Base-by-base conservation (phyloP, 2,329 filamentous ascomycete genomes). In the Scedosporium minutisporum region DNA sequence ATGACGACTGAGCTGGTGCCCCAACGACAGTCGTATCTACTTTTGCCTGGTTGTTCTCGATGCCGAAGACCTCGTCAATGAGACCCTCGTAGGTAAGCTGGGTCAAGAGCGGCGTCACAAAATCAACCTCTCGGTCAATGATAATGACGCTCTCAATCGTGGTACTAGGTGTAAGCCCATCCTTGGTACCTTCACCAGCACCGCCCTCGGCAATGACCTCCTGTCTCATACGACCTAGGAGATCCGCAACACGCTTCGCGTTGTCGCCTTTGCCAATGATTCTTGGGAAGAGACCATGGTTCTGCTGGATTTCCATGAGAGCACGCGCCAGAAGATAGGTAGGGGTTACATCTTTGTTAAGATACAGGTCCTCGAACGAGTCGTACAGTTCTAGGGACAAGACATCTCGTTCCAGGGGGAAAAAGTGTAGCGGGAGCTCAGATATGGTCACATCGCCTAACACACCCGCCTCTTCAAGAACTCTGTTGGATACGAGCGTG, bases 261-360 rank as follows among this genome's bases (percentile, higher is more conserved):
- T 96, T 93, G 68, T 99, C 93, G 21, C 95, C 95, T 75, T 99
- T 97, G 29, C 95, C 95, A 57, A 96, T 87, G 64, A 99, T 95
- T 14, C 93, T 86, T 27, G 95, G 96, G 68, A 99, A 97, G 12
- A 99, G 84, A 2, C 95, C 96, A 75, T 97, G 88, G 68, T 89
- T 88, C 71, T 91, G 88, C 73, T 99, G 95, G 65, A 99, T 86
- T 41, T 88, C 87, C 95, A 99, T 99, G 66, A 99, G 81, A 23
- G 95, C 93, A 74, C 89, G 91, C 61, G 95, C 92, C 66, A 96
- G 83, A 42, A 96, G 81, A 70, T 93, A 96, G 25, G 92, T 87
- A n/a, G 91, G 87, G 0, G 91, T 96, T 10, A 93, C 90, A 72
- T 97, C 93, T 76, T 95, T 96, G 67, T 87, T 86, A 65, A 97